A percentile compares a stretch with the other conserved stretches of the same genome.
These are phyloP conservation scores for Hymenoscyphus fraxineus DNA, from an alignment of 2,329 filamentous ascomycete genomes.

Conservation along the genomic window DNA sequence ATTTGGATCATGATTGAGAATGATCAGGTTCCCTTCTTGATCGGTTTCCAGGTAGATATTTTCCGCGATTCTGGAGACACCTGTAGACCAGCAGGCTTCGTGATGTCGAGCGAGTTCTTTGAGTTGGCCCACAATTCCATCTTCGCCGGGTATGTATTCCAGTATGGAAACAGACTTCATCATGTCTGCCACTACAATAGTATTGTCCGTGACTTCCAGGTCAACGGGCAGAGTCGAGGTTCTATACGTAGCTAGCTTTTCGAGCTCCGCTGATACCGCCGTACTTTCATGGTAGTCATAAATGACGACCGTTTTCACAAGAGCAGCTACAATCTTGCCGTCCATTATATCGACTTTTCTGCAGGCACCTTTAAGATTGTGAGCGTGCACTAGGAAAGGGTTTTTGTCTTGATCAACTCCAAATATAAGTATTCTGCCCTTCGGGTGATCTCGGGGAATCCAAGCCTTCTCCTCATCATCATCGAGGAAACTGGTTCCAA, in stretches of 20 bases:
- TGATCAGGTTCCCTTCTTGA: slow-evolving; percentile 79
- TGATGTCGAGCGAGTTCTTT: slow-evolving; percentile 76
- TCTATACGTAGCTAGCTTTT: slow-evolving; percentile 71
- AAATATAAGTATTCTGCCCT: slow-evolving; percentile 78
- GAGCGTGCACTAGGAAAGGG: slow-evolving; percentile 67
- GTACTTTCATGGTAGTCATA: slow-evolving; percentile 55
- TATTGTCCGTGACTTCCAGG: slow-evolving; percentile 66
- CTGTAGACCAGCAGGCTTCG: slow-evolving; percentile 77
- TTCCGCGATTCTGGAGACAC: slow-evolving; percentile 66
- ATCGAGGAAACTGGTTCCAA: slow-evolving; percentile 76
- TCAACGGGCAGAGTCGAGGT: slow-evolving; percentile 82
- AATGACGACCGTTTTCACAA: slow-evolving; percentile 79
- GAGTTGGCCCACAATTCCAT: slow-evolving; percentile 59
- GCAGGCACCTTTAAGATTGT: slow-evolving; percentile 74
- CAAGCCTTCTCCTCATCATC: slow-evolving; percentile 47
- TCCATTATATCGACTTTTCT: slow-evolving; percentile 71
- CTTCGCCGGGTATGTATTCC: slow-evolving; percentile 59
- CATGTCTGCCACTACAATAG: slow-evolving; percentile 82
- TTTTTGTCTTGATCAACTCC: slow-evolving; percentile 74
- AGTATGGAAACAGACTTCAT: slow-evolving; percentile 89
- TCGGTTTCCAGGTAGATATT: slow-evolving; percentile 81
- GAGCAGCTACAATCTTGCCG: slow-evolving; percentile 75
- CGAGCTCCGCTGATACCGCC: slow-evolving; percentile 53
- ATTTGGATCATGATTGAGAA: slow-evolving; percentile 69
- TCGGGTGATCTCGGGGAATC: slow-evolving; percentile 43